A percentile compares a stretch with the other conserved stretches of the same genome.
Evolutionary conservation across 352 stramenopile species (phyloP).

Genomic region (Stephanocyclus meneghinianus): DNA sequence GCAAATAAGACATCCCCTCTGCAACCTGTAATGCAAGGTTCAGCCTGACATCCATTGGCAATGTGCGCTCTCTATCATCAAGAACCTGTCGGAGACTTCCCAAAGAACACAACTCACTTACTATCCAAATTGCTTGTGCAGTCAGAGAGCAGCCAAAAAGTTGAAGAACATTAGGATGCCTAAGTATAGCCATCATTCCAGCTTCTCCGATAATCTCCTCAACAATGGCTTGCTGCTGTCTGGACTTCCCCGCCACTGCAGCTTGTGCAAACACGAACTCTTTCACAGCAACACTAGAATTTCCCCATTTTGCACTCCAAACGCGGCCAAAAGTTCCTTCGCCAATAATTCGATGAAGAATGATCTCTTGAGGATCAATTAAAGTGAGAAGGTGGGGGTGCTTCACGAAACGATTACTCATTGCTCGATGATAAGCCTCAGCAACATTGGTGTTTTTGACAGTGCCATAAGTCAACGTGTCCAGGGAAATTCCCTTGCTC

Average conservation of each 20-base stretch:
- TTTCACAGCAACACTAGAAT: slow-evolving; percentile 85
- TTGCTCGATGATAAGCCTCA: slow-evolving; percentile 79
- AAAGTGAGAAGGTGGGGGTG: slow-evolving; percentile 82
- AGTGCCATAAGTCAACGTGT: slow-evolving; percentile 81
- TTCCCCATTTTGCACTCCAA: slow-evolving; percentile 86
- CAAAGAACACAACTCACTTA: slow-evolving; percentile 85
- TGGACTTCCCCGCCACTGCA: slow-evolving; percentile 84
- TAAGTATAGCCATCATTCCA: slow-evolving; percentile 86
- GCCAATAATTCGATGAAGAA: slow-evolving; percentile 84
- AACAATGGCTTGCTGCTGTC: slow-evolving; percentile 86
- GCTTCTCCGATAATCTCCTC: slow-evolving; percentile 88
- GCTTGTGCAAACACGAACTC: slow-evolving; percentile 88
- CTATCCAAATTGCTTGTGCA: slow-evolving; percentile 88
- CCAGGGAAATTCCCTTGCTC: slow-evolving; percentile 81
- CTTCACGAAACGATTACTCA: slow-evolving; percentile 81
- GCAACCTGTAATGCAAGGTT: slow-evolving; percentile 84
- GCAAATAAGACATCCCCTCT: slow-evolving; percentile 86
- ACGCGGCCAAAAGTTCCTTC: slow-evolving; percentile 86
- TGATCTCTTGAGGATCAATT: slow-evolving; percentile 84
- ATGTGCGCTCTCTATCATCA: slow-evolving; percentile 73
- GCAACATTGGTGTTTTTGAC: slow-evolving; percentile 78
- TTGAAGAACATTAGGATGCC: slow-evolving; percentile 86
- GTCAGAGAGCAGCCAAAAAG: slow-evolving; percentile 86
- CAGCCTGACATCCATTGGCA: slow-evolving; percentile 65
- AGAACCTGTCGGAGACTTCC: slow-evolving; percentile 84